Percentiles rank a stretch among this genome's conserved stretches.
phyloP scores from a whole-genome alignment of 495 filamentous ascomycete genomes.

The Hypoxylon perforatum region DNA sequence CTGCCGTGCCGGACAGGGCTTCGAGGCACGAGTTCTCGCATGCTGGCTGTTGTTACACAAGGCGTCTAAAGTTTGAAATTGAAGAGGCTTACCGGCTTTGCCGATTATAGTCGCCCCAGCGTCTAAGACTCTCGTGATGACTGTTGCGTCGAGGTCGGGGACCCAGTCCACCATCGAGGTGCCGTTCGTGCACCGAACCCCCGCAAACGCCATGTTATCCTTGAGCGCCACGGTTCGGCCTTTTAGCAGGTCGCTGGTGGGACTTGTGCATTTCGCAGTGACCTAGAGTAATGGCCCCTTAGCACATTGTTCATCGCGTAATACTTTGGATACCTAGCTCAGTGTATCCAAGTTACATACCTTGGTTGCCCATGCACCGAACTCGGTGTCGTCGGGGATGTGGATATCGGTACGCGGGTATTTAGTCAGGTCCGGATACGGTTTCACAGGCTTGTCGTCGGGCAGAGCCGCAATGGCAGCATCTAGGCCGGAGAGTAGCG shows the following conservation, averaged over 20 bases:
- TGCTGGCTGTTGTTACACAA: conserved; percentile 29
- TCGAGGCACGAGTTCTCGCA: conserved; percentile 62
- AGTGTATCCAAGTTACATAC: conserved; percentile 13
- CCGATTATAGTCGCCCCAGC: conserved; percentile 49
- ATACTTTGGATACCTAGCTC: too few relatives aligned
- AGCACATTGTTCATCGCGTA: not conserved
- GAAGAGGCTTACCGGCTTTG: conserved; percentile 44
- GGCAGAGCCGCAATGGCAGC: conserved; percentile 32
- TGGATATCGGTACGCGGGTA: conserved; percentile 45
- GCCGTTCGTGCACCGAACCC: conserved; percentile 51
- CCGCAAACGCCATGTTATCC: conserved; percentile 53
- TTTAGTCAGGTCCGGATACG: conserved; percentile 39
- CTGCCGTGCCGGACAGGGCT: conserved; percentile 54
- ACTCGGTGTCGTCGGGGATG: conserved; percentile 42
- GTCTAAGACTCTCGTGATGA: conserved; percentile 50
- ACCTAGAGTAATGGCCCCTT: conserved; percentile 38
- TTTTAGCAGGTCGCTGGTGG: conserved; percentile 43
- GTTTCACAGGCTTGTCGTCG: conserved; percentile 35
- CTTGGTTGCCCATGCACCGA: conserved; percentile 47
- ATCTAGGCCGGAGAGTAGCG: conserved; percentile 36
- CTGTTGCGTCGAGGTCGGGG: conserved; percentile 51
- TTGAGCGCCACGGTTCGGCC: conserved; percentile 52
- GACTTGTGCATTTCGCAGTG: conserved; percentile 39
- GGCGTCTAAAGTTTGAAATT: too few relatives aligned
- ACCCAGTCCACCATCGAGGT: conserved; percentile 51